A percentile compares a stretch with the other conserved stretches of the same genome.
These are phyloP conservation scores for Termitomyces sp. DNA, from an alignment of 768 basidiomycete genomes.

Conservation along the genomic window DNA sequence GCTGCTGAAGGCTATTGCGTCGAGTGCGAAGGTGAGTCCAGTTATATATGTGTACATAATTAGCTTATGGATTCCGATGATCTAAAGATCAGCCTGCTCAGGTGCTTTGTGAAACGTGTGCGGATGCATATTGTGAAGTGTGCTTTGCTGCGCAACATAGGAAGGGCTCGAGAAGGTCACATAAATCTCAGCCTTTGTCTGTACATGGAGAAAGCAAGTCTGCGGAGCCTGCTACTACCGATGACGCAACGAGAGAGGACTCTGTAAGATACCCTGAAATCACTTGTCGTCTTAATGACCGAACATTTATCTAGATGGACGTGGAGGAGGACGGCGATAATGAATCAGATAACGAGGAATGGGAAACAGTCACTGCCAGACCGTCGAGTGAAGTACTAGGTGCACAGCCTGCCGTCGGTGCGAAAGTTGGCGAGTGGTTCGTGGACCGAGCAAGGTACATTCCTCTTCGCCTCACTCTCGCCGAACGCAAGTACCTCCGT, in stretches of 20 bases:
- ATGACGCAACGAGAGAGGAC: slow-evolving; percentile 1
- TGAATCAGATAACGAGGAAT: slow-evolving; percentile 40
- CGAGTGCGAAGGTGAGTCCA: slow-evolving; percentile 75
- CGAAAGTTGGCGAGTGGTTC: slow-evolving; percentile 80
- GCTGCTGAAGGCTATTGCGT: slow-evolving; percentile 67
- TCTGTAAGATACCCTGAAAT: slow-evolving; percentile 1
- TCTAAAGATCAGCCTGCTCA: slow-evolving; percentile 78
- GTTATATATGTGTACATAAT: not conserved
- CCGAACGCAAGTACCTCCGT: slow-evolving; percentile 81
- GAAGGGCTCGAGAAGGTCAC: slow-evolving; percentile 72
- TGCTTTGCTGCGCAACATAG: slow-evolving; percentile 84
- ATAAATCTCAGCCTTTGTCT: slow-evolving; percentile 48
- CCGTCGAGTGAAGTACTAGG: slow-evolving; percentile 37
- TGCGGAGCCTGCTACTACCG: slow-evolving; percentile 15
- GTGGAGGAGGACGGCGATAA: slow-evolving; percentile 32
- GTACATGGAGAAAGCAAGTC: slow-evolving; percentile 23
- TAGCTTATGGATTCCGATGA: slow-evolving; percentile 3
- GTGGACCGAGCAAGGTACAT: slow-evolving; percentile 79
- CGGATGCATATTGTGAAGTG: slow-evolving; percentile 76
- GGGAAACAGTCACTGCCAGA: slow-evolving; percentile 34
- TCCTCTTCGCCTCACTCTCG: slow-evolving; percentile 69
- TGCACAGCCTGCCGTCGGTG: slow-evolving; percentile 57
- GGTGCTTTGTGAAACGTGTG: slow-evolving; percentile 67
- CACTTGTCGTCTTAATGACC: not conserved
- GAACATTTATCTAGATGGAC: slow-evolving; percentile 37